Base-by-base conservation (phyloP, 768 basidiomycete species). In the Lactarius deliciosus region DNA sequence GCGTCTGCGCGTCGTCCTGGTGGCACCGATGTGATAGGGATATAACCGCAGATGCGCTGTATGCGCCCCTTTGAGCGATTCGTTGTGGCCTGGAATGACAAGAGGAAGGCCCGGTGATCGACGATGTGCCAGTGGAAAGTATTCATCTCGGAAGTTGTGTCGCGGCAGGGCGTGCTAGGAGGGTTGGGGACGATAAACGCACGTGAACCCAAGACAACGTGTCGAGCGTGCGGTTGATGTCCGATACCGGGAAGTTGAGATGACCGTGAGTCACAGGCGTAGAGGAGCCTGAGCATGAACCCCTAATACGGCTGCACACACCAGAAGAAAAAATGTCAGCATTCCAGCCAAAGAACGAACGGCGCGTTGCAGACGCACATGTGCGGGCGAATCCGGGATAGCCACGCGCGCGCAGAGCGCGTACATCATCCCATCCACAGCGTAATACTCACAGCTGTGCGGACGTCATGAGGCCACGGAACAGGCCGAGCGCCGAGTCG, bases 1-100 rank as follows among this genome's bases (percentile, higher is more conserved):
- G 85, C 0, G 90, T 90, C 68, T 79, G 75, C 1, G 78, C 72
- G 72, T 94, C 92, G n/a, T 88, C 73, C 2, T 74, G 74, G 70
- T 91, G 92, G 74, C 90, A 91, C n/a, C n/a, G n/a, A n/a, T n/a
- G n/a, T n/a, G n/a, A n/a, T n/a, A n/a, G n/a, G n/a, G n/a, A n/a
- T n/a, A 30, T 30, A 5, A 77, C 73, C 50, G 76, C 72, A 2
- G 53, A 28, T 0, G 76, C 32, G 3, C 74, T 73, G 72, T 83
- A 84, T 25, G 81, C 78, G 73, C 87, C n/a, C n/a, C n/a, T n/a
- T n/a, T n/a, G n/a, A n/a, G n/a, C n/a, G n/a, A n/a, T n/a, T n/a
- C n/a, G n/a, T n/a, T n/a, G n/a, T n/a, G n/a, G n/a, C n/a, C n/a
- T n/a, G n/a, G n/a, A n/a, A 82, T 68, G 50, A 76, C 72, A 28